Evolutionary conservation across 1,284 basidiomycete species (phyloP), one percentile per base, ranked within the genome.

Genomic region (Xerocomus nothofagi): DNA sequence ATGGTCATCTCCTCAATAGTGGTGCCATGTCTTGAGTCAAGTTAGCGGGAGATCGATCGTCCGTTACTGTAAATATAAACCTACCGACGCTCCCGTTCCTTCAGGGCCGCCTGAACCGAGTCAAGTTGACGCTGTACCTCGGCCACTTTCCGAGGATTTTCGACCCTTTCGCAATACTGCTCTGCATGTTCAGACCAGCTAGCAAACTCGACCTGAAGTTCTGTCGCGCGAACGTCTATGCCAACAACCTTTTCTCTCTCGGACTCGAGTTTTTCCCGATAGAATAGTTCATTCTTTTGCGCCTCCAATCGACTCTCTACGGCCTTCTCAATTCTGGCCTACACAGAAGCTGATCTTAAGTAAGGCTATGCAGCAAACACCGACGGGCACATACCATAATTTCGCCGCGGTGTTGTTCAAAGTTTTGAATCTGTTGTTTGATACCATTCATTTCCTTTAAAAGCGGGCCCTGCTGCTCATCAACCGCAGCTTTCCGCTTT

Each of bases 1-100:
- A 76, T 72, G 0, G 82, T 77, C 70, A 93, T 80, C 50, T 93
- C 83, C 49, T 93, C 91, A 3, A 92, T 77, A 6, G 82, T 80
- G 4, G 86, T 80, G 5, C 91, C 91, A 51, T 89, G 81, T 44
- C 88, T 91, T 56, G 15, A 40, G 49, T 37, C 47, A 44, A 31
- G 52, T 49, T n/a, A 56, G 53, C 15, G 40, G 7, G 9, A 11
- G 7, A 6, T 26, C 30, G n/a, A n/a, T n/a, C n/a, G n/a, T n/a
- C n/a, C n/a, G 31, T 26, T 46, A 17, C 15, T 15, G 14, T 8
- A 10, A 24, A 31, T 20, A 27, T 27, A 39, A 27, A 68, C 77
- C 40, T 54, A 88, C 83, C 72, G 77, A 62, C 76, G 81, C 66
- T 89, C 86, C 26, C 88, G 81, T 56, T 84, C 82, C 51, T 80